Percentiles rank a stretch among this genome's conserved stretches.
Evolutionary conservation across 208 protist genomes (phyloP).

Genomic region (Naegleria gruberi): DNA sequence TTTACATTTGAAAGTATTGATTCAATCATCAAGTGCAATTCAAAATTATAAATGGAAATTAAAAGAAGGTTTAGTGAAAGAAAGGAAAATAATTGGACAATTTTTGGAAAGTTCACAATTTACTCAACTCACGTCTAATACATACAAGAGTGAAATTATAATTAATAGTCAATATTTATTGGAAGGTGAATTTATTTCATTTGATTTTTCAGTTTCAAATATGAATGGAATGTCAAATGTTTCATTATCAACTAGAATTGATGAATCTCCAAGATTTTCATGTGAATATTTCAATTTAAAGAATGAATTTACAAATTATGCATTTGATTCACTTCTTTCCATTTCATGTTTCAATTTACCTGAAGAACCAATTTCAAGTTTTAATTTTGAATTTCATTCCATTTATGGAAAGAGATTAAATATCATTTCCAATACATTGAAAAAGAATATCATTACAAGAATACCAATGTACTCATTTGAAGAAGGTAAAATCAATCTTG

Average conservation of each 20-base stretch:
- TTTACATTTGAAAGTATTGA: neutral
- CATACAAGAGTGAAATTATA: neutral
- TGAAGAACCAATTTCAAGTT: neutral
- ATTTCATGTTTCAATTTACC: neutral
- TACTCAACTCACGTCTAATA: neutral
- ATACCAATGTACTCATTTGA: neutral
- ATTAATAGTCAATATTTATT: neutral
- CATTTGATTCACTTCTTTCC: neutral
- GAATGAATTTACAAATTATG: too few relatives aligned
- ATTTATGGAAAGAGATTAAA: neutral
- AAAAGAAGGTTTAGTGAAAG: neutral
- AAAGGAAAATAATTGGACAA: too few relatives aligned
- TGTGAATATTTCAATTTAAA: too few relatives aligned
- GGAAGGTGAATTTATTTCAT: neutral
- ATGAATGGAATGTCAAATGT: neutral
- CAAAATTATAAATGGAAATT: neutral
- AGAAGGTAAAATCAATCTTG: neutral
- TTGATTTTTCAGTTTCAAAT: neutral
- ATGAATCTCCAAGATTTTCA: neutral
- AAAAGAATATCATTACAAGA: neutral
- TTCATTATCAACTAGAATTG: neutral
- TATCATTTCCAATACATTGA: neutral
- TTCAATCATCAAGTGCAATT: neutral
- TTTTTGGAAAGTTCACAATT: too few relatives aligned
- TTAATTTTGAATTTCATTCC: neutral